phyloP scores from a whole-genome alignment of 2,329 filamentous ascomycete species.

The Plenodomus biglobosus region DNA sequence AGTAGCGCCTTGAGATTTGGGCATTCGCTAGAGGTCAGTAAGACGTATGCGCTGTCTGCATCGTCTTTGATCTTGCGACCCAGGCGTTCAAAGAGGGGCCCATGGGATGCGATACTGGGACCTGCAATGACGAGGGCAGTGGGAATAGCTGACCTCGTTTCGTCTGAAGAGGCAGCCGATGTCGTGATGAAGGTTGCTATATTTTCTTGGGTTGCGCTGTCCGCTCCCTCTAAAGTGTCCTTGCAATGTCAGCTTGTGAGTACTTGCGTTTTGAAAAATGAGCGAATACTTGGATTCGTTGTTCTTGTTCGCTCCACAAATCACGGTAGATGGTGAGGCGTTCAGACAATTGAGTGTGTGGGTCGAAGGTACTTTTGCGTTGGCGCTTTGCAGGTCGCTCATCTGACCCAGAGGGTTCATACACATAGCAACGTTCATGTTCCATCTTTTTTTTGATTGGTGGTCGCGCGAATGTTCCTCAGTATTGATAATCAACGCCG shows the following conservation, averaged over 20 bases:
- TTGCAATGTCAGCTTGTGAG: constrained; percentile 20
- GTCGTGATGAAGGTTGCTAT: constrained; percentile 45
- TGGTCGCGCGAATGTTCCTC: neutral
- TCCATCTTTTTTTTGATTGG: constrained; percentile 44
- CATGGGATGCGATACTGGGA: constrained; percentile 75
- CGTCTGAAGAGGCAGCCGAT: constrained; percentile 19
- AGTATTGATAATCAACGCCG: constrained; percentile 1
- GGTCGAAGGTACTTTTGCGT: constrained; percentile 34
- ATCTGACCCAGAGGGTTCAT: constrained; percentile 40
- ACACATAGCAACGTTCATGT: constrained; percentile 53
- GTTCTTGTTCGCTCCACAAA: constrained; percentile 66
- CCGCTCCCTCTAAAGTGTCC: constrained; percentile 44
- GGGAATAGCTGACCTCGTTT: constrained; percentile 56
- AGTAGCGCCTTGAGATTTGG: constrained; percentile 71
- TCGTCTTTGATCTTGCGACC: constrained; percentile 47
- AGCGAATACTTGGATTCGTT: constrained; percentile 59
- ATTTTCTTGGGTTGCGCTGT: constrained; percentile 44
- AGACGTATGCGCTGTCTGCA: constrained; percentile 60
- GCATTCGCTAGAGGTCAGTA: constrained; percentile 70
- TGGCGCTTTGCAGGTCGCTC: constrained; percentile 47
- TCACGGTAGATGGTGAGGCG: constrained; percentile 63
- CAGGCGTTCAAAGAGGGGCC: constrained; percentile 71
- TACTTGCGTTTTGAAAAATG: neutral
- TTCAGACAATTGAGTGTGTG: constrained; percentile 38
- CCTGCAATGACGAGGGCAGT: constrained; percentile 75